Conservation (phyloP, 345 rosid genomes). For the Raphanus sativus region DNA sequence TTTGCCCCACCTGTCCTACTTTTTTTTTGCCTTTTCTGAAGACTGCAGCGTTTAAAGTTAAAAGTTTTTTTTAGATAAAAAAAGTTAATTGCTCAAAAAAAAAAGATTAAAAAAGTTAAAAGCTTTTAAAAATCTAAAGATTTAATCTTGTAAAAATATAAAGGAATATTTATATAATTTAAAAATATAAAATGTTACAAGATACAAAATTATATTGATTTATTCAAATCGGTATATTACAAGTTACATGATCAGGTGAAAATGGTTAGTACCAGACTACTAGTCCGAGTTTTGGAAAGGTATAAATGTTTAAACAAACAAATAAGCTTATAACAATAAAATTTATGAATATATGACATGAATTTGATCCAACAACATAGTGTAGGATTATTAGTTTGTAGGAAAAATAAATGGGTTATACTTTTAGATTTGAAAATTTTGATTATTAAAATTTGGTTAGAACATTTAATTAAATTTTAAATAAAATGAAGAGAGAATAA, state of each 20-base stretch:
- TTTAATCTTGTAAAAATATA: background rate
- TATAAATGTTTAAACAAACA: background rate
- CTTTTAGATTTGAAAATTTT: background rate
- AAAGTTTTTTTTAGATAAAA: background rate
- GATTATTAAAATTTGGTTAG: too few species aligned
- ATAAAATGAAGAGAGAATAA: background rate
- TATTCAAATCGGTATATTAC: background rate
- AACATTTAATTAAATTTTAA: background rate
- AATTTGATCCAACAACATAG: too few species aligned
- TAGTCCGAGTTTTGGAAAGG: background rate
- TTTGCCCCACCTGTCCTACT: slow-evolving; percentile 9
- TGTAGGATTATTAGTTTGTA: too few species aligned
- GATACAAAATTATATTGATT: background rate
- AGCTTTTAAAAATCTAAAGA: too few species aligned
- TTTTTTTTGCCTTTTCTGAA: background rate
- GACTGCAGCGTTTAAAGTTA: background rate
- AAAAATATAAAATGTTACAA: background rate
- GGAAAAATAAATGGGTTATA: too few species aligned
- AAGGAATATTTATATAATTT: background rate
- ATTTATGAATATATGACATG: too few species aligned
- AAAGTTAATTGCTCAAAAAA: too few species aligned
- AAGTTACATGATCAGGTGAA: background rate
- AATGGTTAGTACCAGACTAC: background rate
- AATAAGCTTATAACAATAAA: too few species aligned
- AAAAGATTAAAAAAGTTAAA: too few species aligned